Percentiles rank a stretch among this genome's conserved stretches.
phyloP scores from a whole-genome alignment of 108 stramenopile genomes.

The Cyclotella sp. region DNA sequence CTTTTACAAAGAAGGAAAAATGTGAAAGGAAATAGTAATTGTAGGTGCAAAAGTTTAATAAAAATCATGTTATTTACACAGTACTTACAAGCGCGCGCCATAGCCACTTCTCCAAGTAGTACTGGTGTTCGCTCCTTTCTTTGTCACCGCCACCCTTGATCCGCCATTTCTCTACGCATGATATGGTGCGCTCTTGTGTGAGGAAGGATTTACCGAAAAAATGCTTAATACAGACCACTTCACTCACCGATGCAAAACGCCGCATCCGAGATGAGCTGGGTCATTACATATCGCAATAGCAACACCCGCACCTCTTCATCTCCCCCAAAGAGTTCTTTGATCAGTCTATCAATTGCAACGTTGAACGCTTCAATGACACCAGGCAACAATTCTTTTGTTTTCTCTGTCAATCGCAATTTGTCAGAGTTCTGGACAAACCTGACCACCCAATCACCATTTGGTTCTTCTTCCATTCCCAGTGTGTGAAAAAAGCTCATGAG shows the following conservation, averaged over 20 bases:
- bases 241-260: conserved; percentile 51
- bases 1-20: neutral
- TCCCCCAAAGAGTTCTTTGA: conserved; percentile 70
- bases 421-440: conserved; percentile 59
- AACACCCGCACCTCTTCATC: conserved; percentile 66
- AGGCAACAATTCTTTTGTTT: conserved; percentile 62
- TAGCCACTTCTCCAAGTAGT: conserved; percentile 60
- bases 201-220: neutral
- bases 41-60: neutral
- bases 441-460: conserved; percentile 68
- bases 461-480: conserved; percentile 81
- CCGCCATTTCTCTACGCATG: conserved; percentile 69
- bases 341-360: conserved; percentile 58
- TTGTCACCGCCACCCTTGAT: conserved; percentile 73
- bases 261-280: conserved; percentile 74
- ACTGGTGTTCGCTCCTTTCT: conserved; percentile 56
- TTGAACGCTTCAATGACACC: conserved; percentile 71
- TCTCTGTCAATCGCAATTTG: conserved; percentile 57
- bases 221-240: too few species aligned
- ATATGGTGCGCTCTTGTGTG: neutral
- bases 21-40: neutral
- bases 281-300: conserved; percentile 63
- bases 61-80: neutral
- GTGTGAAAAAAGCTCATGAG: conserved; percentile 79
- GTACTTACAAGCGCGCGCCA: conserved; percentile 60